Evolutionary conservation across 2,329 filamentous ascomycete species (phyloP).

Genomic region (Sclerotinia minor): DNA sequence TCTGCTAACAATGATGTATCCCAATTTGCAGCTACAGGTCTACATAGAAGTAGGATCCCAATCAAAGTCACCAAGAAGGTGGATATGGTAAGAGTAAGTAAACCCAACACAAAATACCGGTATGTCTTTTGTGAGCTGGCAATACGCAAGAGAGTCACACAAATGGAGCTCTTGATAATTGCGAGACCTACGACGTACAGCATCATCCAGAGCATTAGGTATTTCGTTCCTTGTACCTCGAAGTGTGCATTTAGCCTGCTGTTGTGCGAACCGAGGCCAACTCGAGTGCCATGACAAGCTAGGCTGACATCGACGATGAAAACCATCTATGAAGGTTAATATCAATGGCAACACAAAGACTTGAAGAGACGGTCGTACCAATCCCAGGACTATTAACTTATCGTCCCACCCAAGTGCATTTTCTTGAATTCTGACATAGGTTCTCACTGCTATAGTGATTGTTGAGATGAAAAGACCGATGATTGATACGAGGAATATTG

Average conservation of each 20-base stretch:
- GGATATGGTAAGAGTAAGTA: constrained; percentile 16
- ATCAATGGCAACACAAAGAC: not conserved
- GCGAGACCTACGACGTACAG: constrained; percentile 31
- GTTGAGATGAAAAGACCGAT: not conserved
- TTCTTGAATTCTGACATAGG: constrained; percentile 1
- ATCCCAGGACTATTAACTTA: constrained; percentile 6
- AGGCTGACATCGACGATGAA: constrained; percentile 28
- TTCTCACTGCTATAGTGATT: not conserved
- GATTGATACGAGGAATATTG: constrained; percentile 13
- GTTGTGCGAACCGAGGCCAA: constrained; percentile 32
- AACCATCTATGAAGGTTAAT: constrained; percentile 10
- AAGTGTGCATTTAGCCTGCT: constrained; percentile 28
- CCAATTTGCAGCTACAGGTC: constrained; percentile 33
- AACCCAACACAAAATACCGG: constrained; percentile 13
- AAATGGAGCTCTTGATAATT: constrained; percentile 35
- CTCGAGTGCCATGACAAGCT: constrained; percentile 31
- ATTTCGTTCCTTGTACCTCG: constrained; percentile 29
- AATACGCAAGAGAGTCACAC: constrained; percentile 33
- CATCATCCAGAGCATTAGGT: constrained; percentile 30
- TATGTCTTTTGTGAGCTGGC: constrained; percentile 19
- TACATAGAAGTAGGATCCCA: constrained; percentile 31
- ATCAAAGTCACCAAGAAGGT: constrained; percentile 32
- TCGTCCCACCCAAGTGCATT: constrained; percentile 19
- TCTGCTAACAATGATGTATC: constrained; percentile 18
- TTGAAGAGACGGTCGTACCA: not conserved